A percentile compares a stretch with the other conserved stretches of the same genome.
Conservation (phyloP, 306 rosid genomes). For the Clitoria ternatea region DNA sequence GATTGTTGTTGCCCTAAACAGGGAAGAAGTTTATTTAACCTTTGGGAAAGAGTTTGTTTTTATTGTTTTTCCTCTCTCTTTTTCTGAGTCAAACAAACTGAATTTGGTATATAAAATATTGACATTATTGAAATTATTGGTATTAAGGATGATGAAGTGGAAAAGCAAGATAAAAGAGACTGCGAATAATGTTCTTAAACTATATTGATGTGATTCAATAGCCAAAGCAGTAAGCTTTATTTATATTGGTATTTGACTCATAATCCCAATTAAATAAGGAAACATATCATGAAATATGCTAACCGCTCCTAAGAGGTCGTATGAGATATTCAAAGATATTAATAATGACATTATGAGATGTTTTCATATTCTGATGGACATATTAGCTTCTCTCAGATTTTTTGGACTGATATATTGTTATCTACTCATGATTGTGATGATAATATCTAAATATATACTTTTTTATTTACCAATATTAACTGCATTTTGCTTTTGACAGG, state of each 20-base stretch:
- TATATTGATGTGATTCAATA: not conserved
- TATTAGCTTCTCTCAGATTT: not conserved
- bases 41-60: not conserved
- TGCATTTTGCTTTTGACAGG: slow-evolving; percentile 49
- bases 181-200: not conserved
- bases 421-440: not conserved
- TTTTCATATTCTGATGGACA: not conserved
- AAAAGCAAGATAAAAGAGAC: not conserved
- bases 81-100: not conserved
- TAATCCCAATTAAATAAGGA: not conserved
- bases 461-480: not conserved
- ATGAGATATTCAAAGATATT: not conserved
- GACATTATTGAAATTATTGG: not conserved
- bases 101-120: not conserved
- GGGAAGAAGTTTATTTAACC: not conserved
- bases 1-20: not conserved
- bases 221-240: not conserved
- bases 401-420: not conserved
- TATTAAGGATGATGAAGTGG: not conserved
- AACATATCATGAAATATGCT: not conserved
- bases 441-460: not conserved
- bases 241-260: not conserved
- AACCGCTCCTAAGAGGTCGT: not conserved
- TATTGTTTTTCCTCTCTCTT: not conserved
- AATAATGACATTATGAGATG: not conserved